Percentiles rank a stretch among this genome's conserved stretches.
phyloP scores from a whole-genome alignment of 106 monocot species.

The Acorus calamus region DNA sequence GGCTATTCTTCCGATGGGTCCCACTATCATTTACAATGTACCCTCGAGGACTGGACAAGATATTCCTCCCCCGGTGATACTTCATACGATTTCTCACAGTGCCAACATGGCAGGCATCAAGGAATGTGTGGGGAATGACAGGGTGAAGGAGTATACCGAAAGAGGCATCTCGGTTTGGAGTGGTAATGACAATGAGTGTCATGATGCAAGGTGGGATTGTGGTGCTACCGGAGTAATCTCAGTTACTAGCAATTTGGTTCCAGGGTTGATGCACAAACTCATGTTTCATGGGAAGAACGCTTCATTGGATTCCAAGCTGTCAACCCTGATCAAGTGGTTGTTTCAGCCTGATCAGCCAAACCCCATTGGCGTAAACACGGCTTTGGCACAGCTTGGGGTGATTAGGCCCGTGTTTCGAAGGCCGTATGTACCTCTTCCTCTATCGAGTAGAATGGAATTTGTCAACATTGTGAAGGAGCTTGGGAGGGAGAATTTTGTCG shows the following conservation, averaged over 20 bases:
- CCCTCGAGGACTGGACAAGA: slow-evolving; percentile 81
- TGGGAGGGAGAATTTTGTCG: slow-evolving; percentile 78
- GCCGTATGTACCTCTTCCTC: slow-evolving; percentile 74
- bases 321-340: slow-evolving; percentile 69
- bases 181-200: slow-evolving; percentile 67
- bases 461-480: slow-evolving; percentile 63
- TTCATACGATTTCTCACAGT: slow-evolving; percentile 20
- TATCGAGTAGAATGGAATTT: slow-evolving; percentile 56
- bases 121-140: slow-evolving; percentile 70
- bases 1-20: slow-evolving; percentile 72
- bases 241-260: slow-evolving; percentile 78
- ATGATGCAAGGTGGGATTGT: slow-evolving; percentile 71
- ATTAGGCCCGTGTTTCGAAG: slow-evolving; percentile 60
- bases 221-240: slow-evolving; percentile 87
- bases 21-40: slow-evolving; percentile 87
- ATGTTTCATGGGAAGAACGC: slow-evolving; percentile 70
- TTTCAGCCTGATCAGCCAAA: slow-evolving; percentile 50
- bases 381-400: slow-evolving; percentile 76
- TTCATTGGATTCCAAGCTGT: slow-evolving; percentile 45
- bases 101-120: slow-evolving; percentile 77
- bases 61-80: slow-evolving; percentile 57
- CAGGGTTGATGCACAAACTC: slow-evolving; percentile 52
- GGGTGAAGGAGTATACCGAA: slow-evolving; percentile 48
- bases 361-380: slow-evolving; percentile 73
- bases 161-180: slow-evolving; percentile 67